Evolutionary conservation across 345 rosid species (phyloP).

Genomic region (Abelmoschus esculentus): DNA sequence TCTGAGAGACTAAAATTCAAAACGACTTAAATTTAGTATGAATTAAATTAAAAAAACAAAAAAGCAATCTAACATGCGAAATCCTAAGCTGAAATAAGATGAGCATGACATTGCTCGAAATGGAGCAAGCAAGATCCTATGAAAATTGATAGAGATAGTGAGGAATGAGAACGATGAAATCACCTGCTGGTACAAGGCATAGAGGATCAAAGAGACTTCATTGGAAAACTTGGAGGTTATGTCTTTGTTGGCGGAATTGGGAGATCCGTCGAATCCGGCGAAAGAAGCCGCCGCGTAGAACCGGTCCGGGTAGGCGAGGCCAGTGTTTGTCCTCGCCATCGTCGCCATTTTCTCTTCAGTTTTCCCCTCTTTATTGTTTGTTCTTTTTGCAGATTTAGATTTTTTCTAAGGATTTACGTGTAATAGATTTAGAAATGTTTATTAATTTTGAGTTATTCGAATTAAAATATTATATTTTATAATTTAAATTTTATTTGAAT

Average conservation of each 20-base stretch:
- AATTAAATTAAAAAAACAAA: conserved; percentile 2
- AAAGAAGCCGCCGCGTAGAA: conserved; percentile 91
- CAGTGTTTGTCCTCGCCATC: conserved; percentile 82
- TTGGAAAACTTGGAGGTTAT: conserved; percentile 67
- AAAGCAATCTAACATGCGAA: not conserved
- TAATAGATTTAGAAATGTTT: not conserved
- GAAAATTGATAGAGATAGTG: not conserved
- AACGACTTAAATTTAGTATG: not conserved
- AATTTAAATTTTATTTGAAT: no score
- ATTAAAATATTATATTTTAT: no score
- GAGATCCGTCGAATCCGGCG: conserved; percentile 90
- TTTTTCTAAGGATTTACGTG: not conserved
- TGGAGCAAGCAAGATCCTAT: conserved; percentile 18
- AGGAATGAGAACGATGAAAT: not conserved
- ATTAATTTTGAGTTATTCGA: no score
- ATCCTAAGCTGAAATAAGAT: conserved; percentile 1
- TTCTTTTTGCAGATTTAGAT: not conserved
- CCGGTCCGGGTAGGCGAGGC: conserved; percentile 94
- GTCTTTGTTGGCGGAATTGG: conserved; percentile 36
- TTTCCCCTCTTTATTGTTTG: conserved; percentile 1
- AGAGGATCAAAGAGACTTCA: conserved; percentile 80
- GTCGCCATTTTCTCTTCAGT: conserved; percentile 26
- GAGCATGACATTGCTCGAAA: not conserved
- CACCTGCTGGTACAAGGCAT: conserved; percentile 88
- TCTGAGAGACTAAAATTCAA: not conserved